Evolutionary conservation across 2,329 filamentous ascomycete species (phyloP), one percentile per base, ranked within the genome.

Genomic region (Colletotrichum eremochloae): DNA sequence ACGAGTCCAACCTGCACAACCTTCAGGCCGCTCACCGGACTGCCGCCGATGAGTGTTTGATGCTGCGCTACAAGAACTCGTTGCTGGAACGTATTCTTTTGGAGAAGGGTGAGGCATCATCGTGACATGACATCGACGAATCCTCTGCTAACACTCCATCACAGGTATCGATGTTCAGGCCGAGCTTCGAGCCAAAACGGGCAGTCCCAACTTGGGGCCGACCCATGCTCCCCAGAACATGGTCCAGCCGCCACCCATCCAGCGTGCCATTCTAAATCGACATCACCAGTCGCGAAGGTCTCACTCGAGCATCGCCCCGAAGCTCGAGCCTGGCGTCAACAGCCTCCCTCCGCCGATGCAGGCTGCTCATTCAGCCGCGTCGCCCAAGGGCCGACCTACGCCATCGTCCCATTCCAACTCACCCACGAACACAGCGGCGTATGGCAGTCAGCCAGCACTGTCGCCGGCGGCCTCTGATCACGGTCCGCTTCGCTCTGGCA

Each of bases 41-140:
- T 79, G 96, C 96, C 70, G 95, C 96, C 70, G 96, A 98, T 82
- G 96, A 98, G 83, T 98, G 96, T 81, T 84, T 98, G 79, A 98
- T 99, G 96, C 88, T 99, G 77, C 93, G 96, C 71, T 99, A 98
- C 83, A 98, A 98, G 86, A 99, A 98, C 82, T 98, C 96, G 52
- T 86, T 98, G 61, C 89, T 99, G 46, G 96, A 99, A 84, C 91
- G 96, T 71, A 97, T 99, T 79, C 88, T 99, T 65, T 88, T 99
- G 48, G 96, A 99, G 84, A 98, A 98, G 88, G 95, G 95, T 96
- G 84, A 48, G 74, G 15, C 20, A 36, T 29, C 6, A 5, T 12
- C 44, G 33, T 38, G 40, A 18, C 44, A 42, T 56, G n/a, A 58
- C 48, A 44, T 11, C 29, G 20, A 38, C 14, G 29, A 24, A 38